Evolutionary conservation across 2,329 filamentous ascomycete species (phyloP), one percentile per base, ranked within the genome.

Genomic region (Claviceps digitariae): DNA sequence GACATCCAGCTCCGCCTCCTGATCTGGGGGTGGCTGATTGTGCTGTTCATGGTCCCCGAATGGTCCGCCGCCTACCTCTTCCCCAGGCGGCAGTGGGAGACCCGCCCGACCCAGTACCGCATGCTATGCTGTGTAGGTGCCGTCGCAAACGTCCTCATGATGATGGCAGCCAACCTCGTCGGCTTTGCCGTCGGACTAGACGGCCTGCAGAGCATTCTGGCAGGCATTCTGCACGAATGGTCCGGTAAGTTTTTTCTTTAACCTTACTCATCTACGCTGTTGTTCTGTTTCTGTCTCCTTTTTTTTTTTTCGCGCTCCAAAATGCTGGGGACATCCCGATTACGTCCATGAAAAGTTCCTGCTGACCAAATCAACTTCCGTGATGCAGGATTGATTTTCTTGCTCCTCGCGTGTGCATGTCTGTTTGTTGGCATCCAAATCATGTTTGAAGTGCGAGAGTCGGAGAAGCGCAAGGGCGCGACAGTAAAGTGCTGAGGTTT

Each of bases 11-110:
- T 97, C 31, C 81, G 86, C 10, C 75, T 98, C 41, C 77, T 98
- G 34, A 85, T 95, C 67, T 98, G 93, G 93, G 91, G 93, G 29
- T 98, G 93, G 93, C 77, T 98, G 41, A 82, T 98, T 57, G 90
- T 94, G 0, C 72, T 97, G 25, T 98, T 98, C 69, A 88, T 98
- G 67, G 67, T 96, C 7, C 93, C 93, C 0, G 93, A 98, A 72
- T 80, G 91, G 60, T 71, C 86, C 8, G 89, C 82, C 0, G 74
- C 75, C 0, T 72, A 81, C 41, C 55, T 90, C 0, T 95, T 98
- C 66, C 90, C 91, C 0, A 66, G 76, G 51, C 75, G 75, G 43
- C 82, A 79, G 59, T 97, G 86, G 82, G 81, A 82, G 61, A 71
- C 75, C 23, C 72, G 76, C 0, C 87, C 87, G 2, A 85, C 82